Evolutionary conservation across 148 eudicot species (phyloP).

Genomic region (Persicaria tinctoria): DNA sequence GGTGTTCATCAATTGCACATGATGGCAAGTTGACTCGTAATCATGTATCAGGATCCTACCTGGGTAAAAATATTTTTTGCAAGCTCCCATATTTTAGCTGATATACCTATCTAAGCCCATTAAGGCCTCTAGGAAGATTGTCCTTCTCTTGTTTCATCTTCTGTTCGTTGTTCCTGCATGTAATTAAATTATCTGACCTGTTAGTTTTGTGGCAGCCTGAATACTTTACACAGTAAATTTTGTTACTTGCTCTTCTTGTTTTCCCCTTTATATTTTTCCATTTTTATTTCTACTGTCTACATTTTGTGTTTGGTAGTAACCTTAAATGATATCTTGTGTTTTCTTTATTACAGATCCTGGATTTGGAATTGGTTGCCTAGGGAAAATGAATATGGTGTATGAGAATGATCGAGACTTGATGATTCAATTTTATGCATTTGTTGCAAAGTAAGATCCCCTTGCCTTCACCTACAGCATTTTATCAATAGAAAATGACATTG

Average conservation of each 20-base stretch:
- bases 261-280: neutral
- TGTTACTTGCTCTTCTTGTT: neutral
- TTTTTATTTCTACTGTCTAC: neutral
- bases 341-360: conserved; percentile 62
- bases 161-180: neutral
- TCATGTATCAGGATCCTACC: neutral
- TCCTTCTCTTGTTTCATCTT: neutral
- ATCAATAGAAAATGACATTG: neutral
- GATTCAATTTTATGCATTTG: conserved; percentile 78
- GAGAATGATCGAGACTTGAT: conserved; percentile 84
- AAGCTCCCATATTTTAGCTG: neutral
- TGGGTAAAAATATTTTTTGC: neutral
- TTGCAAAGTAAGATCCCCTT: conserved; percentile 51
- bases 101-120: neutral
- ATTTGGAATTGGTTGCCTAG: conserved; percentile 84
- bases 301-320: neutral
- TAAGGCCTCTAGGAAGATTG: neutral
- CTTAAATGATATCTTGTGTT: neutral
- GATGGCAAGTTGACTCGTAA: neutral
- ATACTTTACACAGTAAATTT: neutral
- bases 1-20: neutral
- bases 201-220: neutral
- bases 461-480: conserved; percentile 2
- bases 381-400: conserved; percentile 70
- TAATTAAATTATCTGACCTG: neutral